Evolutionary conservation across 2,329 filamentous ascomycete genomes (phyloP).

Genomic region (Neoscytalidium dimidiatum): DNA sequence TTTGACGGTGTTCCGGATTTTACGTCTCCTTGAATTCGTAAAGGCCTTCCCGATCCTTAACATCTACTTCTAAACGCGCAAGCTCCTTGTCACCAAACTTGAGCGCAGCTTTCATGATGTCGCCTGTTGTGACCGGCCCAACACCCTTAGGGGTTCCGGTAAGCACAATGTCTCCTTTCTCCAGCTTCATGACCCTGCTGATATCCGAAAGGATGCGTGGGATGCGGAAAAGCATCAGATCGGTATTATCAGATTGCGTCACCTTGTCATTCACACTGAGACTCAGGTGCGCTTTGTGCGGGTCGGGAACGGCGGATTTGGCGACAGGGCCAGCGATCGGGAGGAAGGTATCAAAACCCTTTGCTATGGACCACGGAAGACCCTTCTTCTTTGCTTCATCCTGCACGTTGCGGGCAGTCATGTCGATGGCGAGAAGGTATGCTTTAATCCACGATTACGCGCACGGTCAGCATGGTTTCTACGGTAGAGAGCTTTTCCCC

Average conservation of each 20-base stretch:
- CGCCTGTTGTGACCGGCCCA: constrained; percentile 79
- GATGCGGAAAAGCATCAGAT: constrained; percentile 90
- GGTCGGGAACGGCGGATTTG: constrained; percentile 79
- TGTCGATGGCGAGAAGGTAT: constrained; percentile 91
- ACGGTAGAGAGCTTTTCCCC: no score
- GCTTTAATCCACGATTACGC: constrained; percentile 46
- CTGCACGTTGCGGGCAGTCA: constrained; percentile 95
- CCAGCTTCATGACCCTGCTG: constrained; percentile 89
- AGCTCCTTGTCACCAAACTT: constrained; percentile 70
- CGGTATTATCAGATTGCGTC: constrained; percentile 85
- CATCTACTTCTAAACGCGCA: constrained; percentile 77
- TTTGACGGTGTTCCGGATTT: not conserved
- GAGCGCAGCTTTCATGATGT: constrained; percentile 83
- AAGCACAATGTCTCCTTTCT: constrained; percentile 87
- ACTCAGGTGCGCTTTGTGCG: constrained; percentile 84
- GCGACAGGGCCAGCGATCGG: constrained; percentile 81
- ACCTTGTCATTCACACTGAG: constrained; percentile 78
- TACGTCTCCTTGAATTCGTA: constrained; percentile 69
- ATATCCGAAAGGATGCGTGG: constrained; percentile 88
- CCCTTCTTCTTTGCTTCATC: constrained; percentile 97
- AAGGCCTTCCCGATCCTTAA: constrained; percentile 75
- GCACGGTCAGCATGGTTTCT: not conserved
- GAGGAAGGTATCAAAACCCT: constrained; percentile 97
- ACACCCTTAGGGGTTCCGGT: constrained; percentile 99
- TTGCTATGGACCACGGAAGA: constrained; percentile 92